Conservation (phyloP, 495 filamentous ascomycete genomes). For the Penicillium canariense region DNA sequence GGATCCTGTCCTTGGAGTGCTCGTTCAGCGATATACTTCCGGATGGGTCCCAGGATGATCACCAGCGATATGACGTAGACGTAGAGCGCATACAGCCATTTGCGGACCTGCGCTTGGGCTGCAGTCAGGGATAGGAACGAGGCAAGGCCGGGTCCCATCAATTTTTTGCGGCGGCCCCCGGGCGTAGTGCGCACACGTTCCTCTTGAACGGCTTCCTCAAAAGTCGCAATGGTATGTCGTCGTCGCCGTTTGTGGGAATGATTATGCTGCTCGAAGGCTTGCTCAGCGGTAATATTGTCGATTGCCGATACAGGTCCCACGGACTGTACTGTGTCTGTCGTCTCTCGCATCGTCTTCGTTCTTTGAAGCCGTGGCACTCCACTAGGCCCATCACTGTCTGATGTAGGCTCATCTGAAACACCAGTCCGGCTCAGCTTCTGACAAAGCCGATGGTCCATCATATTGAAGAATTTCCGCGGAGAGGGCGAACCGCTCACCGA, state of each 20-base stretch:
- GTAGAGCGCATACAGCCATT: conserved; percentile 79
- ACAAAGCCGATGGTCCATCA: conserved; percentile 49
- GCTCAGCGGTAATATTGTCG: conserved; percentile 26
- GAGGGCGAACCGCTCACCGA: conserved; percentile 44
- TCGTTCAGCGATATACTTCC: conserved; percentile 59
- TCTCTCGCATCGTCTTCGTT: conserved; percentile 29
- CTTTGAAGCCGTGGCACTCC: conserved; percentile 26
- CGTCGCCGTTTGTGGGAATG: conserved; percentile 32
- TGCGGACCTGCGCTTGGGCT: conserved; percentile 68
- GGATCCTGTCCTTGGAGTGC: conserved; percentile 76
- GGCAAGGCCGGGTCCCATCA: conserved; percentile 62
- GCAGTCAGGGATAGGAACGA: conserved; percentile 79
- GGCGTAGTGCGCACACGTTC: conserved; percentile 52
- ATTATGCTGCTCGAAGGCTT: conserved; percentile 20
- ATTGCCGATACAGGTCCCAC: conserved; percentile 18
- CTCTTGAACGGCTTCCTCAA: conserved; percentile 33
- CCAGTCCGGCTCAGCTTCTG: conserved; percentile 40
- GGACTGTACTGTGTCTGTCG: conserved; percentile 11
- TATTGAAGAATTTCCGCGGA: conserved; percentile 48
- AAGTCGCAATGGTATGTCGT: conserved; percentile 53
- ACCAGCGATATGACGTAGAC: conserved; percentile 64
- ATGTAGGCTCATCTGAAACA: conserved; percentile 33
- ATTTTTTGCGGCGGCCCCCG: conserved; percentile 64
- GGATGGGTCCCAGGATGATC: conserved; percentile 68
- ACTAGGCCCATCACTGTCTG: conserved; percentile 44